These are phyloP conservation scores for Acer campestre DNA, from an alignment of 345 rosid species.

Conservation along the genomic window DNA sequence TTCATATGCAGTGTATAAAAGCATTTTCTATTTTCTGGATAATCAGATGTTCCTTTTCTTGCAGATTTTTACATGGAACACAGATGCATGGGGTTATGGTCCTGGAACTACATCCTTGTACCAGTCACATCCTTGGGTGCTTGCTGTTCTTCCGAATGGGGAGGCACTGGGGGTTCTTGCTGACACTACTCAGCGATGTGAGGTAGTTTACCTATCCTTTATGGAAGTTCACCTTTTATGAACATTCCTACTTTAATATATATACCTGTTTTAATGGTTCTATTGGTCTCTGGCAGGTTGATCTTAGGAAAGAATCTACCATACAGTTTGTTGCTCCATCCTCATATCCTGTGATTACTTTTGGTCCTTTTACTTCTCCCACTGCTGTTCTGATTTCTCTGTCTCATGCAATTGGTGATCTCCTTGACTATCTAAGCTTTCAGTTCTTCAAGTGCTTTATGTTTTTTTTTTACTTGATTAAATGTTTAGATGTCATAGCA, in stretches of 20 bases:
- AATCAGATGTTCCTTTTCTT: slow-evolving; percentile 13
- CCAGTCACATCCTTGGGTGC: slow-evolving; percentile 97
- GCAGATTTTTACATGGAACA: slow-evolving; percentile 92
- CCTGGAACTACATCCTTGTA: slow-evolving; percentile 83
- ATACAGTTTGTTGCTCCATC: slow-evolving; percentile 54
- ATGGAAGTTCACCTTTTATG: slow-evolving; percentile 3
- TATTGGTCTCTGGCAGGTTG: slow-evolving; percentile 59
- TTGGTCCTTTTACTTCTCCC: slow-evolving; percentile 85
- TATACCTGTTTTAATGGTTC: neutral
- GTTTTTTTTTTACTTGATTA: neutral
- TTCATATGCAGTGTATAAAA: neutral
- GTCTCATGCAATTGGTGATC: slow-evolving; percentile 77
- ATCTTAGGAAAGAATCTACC: slow-evolving; percentile 63
- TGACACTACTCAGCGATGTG: slow-evolving; percentile 82
- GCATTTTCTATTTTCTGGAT: neutral
- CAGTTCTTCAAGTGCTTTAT: neutral
- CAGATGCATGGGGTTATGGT: slow-evolving; percentile 88
- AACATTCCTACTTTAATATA: neutral
- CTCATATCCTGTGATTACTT: slow-evolving; percentile 78
- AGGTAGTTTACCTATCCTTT: slow-evolving; percentile 50
- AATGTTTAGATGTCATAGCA: neutral
- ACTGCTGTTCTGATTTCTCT: slow-evolving; percentile 69
- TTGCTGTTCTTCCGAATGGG: slow-evolving; percentile 82
- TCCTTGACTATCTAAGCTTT: slow-evolving; percentile 15
- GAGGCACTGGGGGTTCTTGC: slow-evolving; percentile 91